Conservation (phyloP, 2,329 filamentous ascomycete species). For the Aspergillus unguis region DNA sequence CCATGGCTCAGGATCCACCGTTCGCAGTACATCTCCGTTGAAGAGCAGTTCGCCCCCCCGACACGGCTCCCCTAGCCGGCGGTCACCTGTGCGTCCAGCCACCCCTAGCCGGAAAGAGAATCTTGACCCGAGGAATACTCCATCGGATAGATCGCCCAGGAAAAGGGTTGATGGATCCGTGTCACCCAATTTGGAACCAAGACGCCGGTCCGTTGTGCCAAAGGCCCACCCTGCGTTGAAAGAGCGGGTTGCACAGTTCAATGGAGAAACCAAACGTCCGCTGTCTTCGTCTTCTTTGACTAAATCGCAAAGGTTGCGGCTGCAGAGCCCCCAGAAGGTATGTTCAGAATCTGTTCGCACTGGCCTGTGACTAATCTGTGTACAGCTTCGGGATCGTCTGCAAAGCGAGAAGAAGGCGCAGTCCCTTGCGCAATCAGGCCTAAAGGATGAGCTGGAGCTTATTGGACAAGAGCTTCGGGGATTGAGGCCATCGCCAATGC, state of each 20-base stretch:
- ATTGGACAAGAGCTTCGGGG: slow-evolving; percentile 75
- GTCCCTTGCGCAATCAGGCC: slow-evolving; percentile 63
- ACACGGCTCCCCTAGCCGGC: slow-evolving; percentile 30
- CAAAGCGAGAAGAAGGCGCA: slow-evolving; percentile 76
- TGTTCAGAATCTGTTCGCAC: not conserved
- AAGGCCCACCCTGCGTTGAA: slow-evolving; percentile 30
- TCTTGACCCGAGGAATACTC: slow-evolving; percentile 32
- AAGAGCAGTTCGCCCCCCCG: slow-evolving; percentile 31
- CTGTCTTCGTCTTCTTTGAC: slow-evolving; percentile 63
- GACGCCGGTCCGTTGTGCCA: slow-evolving; percentile 47
- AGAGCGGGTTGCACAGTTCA: slow-evolving; percentile 32
- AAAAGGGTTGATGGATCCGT: slow-evolving; percentile 31
- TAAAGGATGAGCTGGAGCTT: slow-evolving; percentile 73
- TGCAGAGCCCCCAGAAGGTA: slow-evolving; percentile 61
- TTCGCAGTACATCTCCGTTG: slow-evolving; percentile 30
- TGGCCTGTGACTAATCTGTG: slow-evolving; percentile 1
- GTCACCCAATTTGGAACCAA: slow-evolving; percentile 37
- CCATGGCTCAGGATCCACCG: slow-evolving; percentile 28
- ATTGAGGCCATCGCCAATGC: slow-evolving; percentile 33
- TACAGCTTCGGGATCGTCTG: slow-evolving; percentile 69
- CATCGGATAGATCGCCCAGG: slow-evolving; percentile 33
- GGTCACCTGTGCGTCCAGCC: slow-evolving; percentile 32
- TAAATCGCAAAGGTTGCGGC: slow-evolving; percentile 65
- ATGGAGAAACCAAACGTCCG: slow-evolving; percentile 32
- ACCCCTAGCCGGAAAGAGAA: slow-evolving; percentile 42